Evolutionary conservation across 176 grass and related monocot species (phyloP).

Genomic region (Oryza coarctata): DNA sequence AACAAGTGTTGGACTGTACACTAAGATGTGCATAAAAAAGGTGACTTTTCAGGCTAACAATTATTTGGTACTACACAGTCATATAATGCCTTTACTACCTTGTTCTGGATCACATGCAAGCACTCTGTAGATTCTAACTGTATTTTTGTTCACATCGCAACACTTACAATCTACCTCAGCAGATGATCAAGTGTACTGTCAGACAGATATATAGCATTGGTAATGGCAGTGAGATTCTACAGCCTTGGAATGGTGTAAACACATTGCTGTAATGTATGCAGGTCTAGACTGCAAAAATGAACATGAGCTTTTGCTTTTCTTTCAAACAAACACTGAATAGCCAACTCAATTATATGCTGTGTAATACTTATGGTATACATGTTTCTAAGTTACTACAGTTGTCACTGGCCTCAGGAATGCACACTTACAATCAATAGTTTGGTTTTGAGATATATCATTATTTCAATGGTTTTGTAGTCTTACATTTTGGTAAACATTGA

Average conservation of each 20-base stretch:
- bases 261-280: slow-evolving; percentile 1
- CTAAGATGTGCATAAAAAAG: too few relatives aligned
- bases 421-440: neutral
- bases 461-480: neutral
- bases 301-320: slow-evolving; percentile 3
- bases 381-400: slow-evolving; percentile 27
- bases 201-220: slow-evolving; percentile 23
- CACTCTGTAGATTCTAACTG: neutral
- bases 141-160: slow-evolving; percentile 26
- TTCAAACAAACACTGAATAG: slow-evolving; percentile 18
- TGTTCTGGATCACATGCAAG: neutral
- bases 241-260: slow-evolving; percentile 12
- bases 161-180: neutral
- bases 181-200: slow-evolving; percentile 13
- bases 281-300: slow-evolving; percentile 12
- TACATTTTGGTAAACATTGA: neutral
- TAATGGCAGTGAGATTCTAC: neutral
- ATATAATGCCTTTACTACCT: slow-evolving; percentile 18
- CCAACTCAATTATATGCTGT: slow-evolving; percentile 1
- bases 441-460: neutral
- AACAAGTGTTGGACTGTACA: too few relatives aligned
- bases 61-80: neutral
- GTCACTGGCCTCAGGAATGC: neutral
- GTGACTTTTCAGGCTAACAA: slow-evolving; percentile 14
- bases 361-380: neutral